Evolutionary conservation across 345 rosid species (phyloP).

Genomic region (Passiflora organensis): DNA sequence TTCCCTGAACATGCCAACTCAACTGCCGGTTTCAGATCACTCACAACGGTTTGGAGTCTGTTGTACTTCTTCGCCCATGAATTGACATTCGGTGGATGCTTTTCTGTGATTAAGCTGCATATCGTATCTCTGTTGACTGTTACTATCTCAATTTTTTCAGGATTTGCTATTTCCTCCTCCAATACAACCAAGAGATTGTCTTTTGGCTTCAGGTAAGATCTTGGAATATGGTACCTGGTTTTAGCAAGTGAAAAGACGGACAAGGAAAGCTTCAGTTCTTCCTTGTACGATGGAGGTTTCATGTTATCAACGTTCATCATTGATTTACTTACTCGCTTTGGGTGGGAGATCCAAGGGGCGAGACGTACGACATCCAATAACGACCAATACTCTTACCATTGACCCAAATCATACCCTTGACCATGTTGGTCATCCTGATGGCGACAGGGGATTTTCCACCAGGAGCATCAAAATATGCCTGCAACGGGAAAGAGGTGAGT

Average conservation of each 20-base stretch:
- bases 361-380: constrained; percentile 66
- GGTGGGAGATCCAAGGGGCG: constrained; percentile 60
- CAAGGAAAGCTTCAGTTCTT: not conserved
- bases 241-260: not conserved
- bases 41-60: constrained; percentile 26
- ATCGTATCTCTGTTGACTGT: constrained; percentile 62
- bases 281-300: no score
- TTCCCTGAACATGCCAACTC: constrained; percentile 43
- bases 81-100: constrained; percentile 53
- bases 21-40: constrained; percentile 43
- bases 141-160: constrained; percentile 49
- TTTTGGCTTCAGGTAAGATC: constrained; percentile 59
- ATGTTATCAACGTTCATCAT: not conserved
- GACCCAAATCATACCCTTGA: constrained; percentile 80
- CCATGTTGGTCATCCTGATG: constrained; percentile 53
- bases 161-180: constrained; percentile 55
- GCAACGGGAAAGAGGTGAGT: constrained; percentile 1
- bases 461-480: constrained; percentile 69
- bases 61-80: constrained; percentile 46
- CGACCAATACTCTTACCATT: constrained; percentile 84
- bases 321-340: constrained; percentile 48
- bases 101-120: constrained; percentile 54
- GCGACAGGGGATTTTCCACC: constrained; percentile 55
- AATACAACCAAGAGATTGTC: constrained; percentile 59
- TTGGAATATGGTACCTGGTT: constrained; percentile 77